Evolutionary conservation across 805 yeast species (phyloP).

Genomic region (Zygotorulaspora sp.): DNA sequence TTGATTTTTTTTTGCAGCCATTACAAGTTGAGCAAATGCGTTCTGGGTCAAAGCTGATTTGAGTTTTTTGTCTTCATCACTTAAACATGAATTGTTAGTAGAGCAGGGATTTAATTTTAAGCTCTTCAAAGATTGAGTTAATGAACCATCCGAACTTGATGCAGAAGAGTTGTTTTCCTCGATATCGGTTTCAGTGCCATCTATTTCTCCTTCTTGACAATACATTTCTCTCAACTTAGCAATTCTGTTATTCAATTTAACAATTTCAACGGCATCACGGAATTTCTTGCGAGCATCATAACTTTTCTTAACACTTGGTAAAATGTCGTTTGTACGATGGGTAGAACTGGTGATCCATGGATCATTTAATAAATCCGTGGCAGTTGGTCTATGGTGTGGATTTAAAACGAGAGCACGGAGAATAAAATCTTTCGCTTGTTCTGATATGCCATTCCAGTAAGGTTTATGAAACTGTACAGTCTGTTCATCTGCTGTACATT

Average conservation of each 20-base stretch:
- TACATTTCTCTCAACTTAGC: slow-evolving; percentile 60
- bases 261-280: slow-evolving; percentile 80
- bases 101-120: slow-evolving; percentile 10
- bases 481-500: slow-evolving; percentile 60
- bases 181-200: slow-evolving; percentile 35
- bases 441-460: slow-evolving; percentile 79
- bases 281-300: slow-evolving; percentile 82
- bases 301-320: slow-evolving; percentile 74
- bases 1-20: slow-evolving; percentile 59
- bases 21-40: slow-evolving; percentile 66
- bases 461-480: slow-evolving; percentile 82
- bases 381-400: slow-evolving; percentile 66
- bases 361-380: slow-evolving; percentile 57
- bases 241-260: slow-evolving; percentile 75
- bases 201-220: slow-evolving; percentile 21
- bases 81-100: slow-evolving; percentile 5
- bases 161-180: slow-evolving; percentile 21
- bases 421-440: slow-evolving; percentile 77
- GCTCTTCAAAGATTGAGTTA: slow-evolving; percentile 19
- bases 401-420: slow-evolving; percentile 62
- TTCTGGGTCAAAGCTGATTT: slow-evolving; percentile 44
- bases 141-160: slow-evolving; percentile 17
- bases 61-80: slow-evolving; percentile 15
- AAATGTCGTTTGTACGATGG: slow-evolving; percentile 56
- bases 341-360: slow-evolving; percentile 65